Base-by-base conservation (phyloP, 495 filamentous ascomycete species). In the Daldinia vernicosa region DNA sequence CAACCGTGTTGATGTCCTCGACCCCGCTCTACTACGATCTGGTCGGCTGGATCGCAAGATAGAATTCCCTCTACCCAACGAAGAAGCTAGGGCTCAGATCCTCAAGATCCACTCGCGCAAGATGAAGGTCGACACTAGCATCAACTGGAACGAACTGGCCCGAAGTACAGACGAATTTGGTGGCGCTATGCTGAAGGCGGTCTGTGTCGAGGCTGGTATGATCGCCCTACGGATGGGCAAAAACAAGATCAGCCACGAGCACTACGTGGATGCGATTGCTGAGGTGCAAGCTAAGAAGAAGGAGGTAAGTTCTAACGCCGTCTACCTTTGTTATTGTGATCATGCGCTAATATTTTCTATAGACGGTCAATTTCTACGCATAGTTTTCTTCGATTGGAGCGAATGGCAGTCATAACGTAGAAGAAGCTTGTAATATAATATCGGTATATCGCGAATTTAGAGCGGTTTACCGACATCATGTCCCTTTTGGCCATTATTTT, bases 231-330 rank as follows among this genome's bases (percentile, higher is more conserved):
- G 95, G 62, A 92, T 90, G 80, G 95, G 95, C 32, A 91, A 92
- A 86, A 92, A 87, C 79, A 97, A 97, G 88, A 93, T 99, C 70
- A 90, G 90, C 63, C 95, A 99, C 74, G 95, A 99, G 85, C 94
- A 99, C 82, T 99, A 98, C 79, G 95, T 99, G 26, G 95, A 99
- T 87, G 95, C 95, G 57, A 98, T 99, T 76, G 85, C 93, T 22
- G 95, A 99, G 79, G 95, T 99, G 72, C 93, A 97, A 80, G 90
- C 93, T 54, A 98, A 98, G 92, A 97, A 97, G 92, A 97, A 95
- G 86, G 92, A 94, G 65, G 83, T 85, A 87, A 89, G 81, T 81
- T 74, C 60, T 39, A 37, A 17, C 57, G 3, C 26, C 8, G 22
- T 32, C 4, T 61, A 22, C 22, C 26, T 4, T 68, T 51, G n/a